Percentiles rank a stretch among this genome's conserved stretches.
phyloP scores from a whole-genome alignment of 306 rosid species.

The Cicer arietinum region DNA sequence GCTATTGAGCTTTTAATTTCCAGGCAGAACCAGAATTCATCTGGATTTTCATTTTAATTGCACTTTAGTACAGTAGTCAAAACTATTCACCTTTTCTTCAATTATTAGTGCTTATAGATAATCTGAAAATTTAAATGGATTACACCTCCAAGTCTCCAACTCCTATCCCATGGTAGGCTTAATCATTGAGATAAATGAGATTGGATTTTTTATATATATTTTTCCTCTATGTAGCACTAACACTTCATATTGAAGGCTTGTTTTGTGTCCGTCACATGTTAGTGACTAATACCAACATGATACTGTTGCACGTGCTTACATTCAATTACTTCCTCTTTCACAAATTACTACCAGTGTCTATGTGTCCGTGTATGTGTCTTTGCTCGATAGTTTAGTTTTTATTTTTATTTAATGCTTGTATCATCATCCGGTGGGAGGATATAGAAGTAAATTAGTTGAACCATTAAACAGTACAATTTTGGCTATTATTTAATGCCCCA shows the following conservation, averaged over 20 bases:
- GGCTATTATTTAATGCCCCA: too few relatives aligned
- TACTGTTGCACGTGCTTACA: too few relatives aligned
- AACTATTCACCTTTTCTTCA: conserved; percentile 14
- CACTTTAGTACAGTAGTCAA: background rate
- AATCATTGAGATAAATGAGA: conserved; percentile 19
- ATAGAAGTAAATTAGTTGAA: conserved; percentile 10
- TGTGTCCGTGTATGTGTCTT: too few relatives aligned
- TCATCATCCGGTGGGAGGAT: background rate
- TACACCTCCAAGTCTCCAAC: conserved; percentile 11
- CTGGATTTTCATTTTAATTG: conserved; percentile 17
- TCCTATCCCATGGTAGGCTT: conserved; percentile 23
- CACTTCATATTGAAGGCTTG: too few relatives aligned
- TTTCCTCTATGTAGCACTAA: too few relatives aligned
- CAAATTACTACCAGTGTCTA: too few relatives aligned
- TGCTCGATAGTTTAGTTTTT: background rate
- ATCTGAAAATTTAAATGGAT: background rate
- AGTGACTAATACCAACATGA: too few relatives aligned
- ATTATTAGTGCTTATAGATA: background rate
- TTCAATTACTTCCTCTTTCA: too few relatives aligned
- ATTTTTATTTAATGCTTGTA: background rate
- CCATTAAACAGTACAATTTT: conserved; percentile 13
- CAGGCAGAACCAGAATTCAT: conserved; percentile 8
- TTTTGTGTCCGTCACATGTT: too few relatives aligned
- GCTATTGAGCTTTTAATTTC: conserved; percentile 30
- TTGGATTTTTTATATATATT: conserved; percentile 10